Evolutionary conservation across 331 rosid species (phyloP), one percentile per base, ranked within the genome.

Genomic region (Stylosanthes scabra): DNA sequence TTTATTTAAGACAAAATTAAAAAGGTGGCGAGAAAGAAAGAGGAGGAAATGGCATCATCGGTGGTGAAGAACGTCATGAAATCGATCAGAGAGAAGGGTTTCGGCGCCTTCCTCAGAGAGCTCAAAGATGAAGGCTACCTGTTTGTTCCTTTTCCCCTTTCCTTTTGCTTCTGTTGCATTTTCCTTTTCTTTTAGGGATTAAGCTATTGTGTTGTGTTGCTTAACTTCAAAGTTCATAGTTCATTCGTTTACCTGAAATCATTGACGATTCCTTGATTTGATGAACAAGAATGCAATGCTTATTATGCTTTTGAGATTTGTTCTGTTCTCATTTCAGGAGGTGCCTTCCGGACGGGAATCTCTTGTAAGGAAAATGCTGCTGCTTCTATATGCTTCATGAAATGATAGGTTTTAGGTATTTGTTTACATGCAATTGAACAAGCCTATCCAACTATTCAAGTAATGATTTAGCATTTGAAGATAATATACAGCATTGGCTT

Each of bases 61-160:
- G 93, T 92, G 83, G 96, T 84, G 91, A 88, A 83, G 88, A 74
- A 84, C 85, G 81, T 77, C 0, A 2, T 90, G 50, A 82, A 80
- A 52, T 80, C 92, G 16, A 86, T 95, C 81, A 90, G 61, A 71
- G 99, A 90, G 79, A 95, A 81, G 77, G 99, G 99, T 60, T 54
- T 95, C 57, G 74, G 91, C 8, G 66, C 61, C 55, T 90, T 91
- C 81, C 70, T 87, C 51, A 78, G 88, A 59, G 85, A 83, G 71
- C 91, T 92, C 76, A 87, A 82, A 78, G 88, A 90, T n/a, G 99
- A 91, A 72, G 97, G 97, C 80, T 95, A 75, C 86, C 3, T 75
- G 97, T 95, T 42, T 44, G 84, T 76, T 6, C 66, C 28, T 41
- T 41, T 51, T 59, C 28, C 12, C 11, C 39, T 58, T 63, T 76